Evolutionary conservation across 176 grass and related monocot genomes (phyloP).

Genomic region (Saccharum officinarum): DNA sequence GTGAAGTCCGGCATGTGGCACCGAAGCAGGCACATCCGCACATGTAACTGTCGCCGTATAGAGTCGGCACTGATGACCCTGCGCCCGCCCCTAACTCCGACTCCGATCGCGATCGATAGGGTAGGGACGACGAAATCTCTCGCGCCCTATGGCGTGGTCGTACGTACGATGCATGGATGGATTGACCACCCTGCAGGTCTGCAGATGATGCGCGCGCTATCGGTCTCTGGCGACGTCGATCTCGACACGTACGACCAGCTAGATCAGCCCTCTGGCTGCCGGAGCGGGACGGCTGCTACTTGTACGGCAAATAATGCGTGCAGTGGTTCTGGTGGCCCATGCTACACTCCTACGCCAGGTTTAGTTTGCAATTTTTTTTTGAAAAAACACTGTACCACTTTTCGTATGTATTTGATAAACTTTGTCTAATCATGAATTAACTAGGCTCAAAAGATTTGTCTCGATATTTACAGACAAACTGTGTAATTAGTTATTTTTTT

Average conservation of each 20-base stretch:
- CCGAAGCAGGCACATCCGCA: not conserved
- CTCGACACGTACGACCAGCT: not conserved
- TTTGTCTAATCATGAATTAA: no score
- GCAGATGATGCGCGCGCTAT: not conserved
- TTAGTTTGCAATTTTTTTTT: no score
- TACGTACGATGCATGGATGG: not conserved
- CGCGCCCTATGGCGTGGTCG: conserved; percentile 7
- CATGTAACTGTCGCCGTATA: not conserved
- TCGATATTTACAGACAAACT: no score
- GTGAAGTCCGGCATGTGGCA: not conserved
- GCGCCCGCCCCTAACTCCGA: not conserved
- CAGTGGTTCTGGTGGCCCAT: not conserved
- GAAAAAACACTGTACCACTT: no score
- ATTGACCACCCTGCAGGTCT: not conserved
- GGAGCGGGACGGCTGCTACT: not conserved
- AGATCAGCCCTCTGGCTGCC: not conserved
- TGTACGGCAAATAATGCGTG: conserved; percentile 10
- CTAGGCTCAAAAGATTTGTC: no score
- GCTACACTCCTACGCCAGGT: no score
- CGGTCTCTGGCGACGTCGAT: not conserved
- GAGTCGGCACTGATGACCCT: conserved; percentile 19
- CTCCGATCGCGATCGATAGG: not conserved
- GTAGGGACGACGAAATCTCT: conserved; percentile 20
- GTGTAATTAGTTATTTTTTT: no score
- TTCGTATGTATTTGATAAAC: no score